phyloP scores from a whole-genome alignment of 306 rosid species.

The Quercus cerris region DNA sequence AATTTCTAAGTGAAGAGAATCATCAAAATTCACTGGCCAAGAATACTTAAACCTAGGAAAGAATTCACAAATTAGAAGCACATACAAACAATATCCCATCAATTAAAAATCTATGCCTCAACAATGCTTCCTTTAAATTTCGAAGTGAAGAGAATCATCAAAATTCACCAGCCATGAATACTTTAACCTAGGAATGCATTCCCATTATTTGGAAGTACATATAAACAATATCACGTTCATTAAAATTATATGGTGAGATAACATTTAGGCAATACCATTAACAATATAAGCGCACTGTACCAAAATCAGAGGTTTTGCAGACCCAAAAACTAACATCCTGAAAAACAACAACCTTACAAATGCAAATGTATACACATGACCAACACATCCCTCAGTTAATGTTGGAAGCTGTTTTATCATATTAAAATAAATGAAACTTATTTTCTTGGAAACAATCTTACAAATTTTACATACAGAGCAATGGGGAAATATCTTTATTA shows the following conservation, averaged over 20 bases:
- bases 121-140: conserved; percentile 82
- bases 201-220: conserved; percentile 6
- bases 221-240: background rate
- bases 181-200: conserved; percentile 59
- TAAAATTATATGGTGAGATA: background rate
- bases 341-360: background rate
- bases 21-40: conserved; percentile 51
- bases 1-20: conserved; percentile 82
- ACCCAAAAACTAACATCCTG: background rate
- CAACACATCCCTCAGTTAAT: background rate
- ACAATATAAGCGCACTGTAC: background rate
- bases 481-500: background rate
- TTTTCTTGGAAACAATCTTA: background rate
- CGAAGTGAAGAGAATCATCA: conserved; percentile 76
- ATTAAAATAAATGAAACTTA: background rate
- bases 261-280: conserved; percentile 1
- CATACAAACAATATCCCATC: background rate
- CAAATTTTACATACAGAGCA: background rate
- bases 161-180: conserved; percentile 46
- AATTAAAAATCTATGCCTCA: conserved; percentile 33
- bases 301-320: background rate
- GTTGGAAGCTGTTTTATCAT: background rate
- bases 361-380: background rate
- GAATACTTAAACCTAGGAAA: conserved; percentile 67
- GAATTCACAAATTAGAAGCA: conserved; percentile 15